Conservation (phyloP, 305 asterid species). For the Rubia occidens region DNA sequence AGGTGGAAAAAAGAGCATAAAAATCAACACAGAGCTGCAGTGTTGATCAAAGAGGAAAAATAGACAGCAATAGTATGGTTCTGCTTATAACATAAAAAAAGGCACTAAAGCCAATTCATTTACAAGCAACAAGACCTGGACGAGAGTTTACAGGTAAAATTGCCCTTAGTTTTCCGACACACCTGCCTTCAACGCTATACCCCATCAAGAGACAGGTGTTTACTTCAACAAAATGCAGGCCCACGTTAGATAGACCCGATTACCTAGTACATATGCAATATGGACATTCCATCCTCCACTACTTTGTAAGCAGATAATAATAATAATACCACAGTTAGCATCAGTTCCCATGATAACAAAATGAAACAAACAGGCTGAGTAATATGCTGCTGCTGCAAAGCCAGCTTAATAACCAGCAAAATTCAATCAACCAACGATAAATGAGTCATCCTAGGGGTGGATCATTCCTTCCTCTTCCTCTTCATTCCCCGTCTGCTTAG, state of each 20-base stretch:
- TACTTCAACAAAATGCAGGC: conserved; percentile 3
- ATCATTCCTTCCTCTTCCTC: conserved; percentile 32
- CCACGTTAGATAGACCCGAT: neutral
- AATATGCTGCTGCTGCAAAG: too few relatives aligned
- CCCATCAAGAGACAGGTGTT: neutral
- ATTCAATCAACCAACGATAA: too few relatives aligned
- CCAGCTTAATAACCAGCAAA: too few relatives aligned
- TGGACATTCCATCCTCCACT: conserved; percentile 1
- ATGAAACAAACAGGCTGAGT: neutral
- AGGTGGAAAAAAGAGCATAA: neutral
- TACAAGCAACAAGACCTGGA: conserved; percentile 1
- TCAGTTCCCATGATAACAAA: neutral
- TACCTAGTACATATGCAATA: neutral
- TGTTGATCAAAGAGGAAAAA: neutral
- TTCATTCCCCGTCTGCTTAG: conserved; percentile 9
- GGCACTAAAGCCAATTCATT: conserved; percentile 6
- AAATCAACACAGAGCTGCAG: too few relatives aligned
- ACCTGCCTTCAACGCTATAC: conserved; percentile 4
- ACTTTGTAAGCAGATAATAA: neutral
- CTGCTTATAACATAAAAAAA: neutral
- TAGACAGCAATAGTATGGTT: neutral
- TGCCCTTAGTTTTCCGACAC: neutral
- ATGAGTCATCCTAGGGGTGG: neutral
- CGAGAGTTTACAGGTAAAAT: neutral
- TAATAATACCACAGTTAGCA: conserved; percentile 1